Evolutionary conservation across 2,329 filamentous ascomycete species (phyloP).

Genomic region (Chaetomiaceae sp.): DNA sequence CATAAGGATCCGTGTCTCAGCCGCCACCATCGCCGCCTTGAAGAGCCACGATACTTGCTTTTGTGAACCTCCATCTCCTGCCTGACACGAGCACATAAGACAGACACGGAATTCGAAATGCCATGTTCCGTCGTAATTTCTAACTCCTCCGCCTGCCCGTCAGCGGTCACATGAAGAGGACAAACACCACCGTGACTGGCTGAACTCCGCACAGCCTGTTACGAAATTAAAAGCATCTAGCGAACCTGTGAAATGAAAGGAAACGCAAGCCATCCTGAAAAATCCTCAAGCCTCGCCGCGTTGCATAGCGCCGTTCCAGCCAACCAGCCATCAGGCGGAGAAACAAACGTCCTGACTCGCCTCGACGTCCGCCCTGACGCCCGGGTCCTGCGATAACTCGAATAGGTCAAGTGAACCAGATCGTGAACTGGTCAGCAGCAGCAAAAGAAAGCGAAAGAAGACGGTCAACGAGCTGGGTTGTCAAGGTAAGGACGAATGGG

Average conservation of each 20-base stretch:
- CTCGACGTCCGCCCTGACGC: neutral
- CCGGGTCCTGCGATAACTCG: neutral
- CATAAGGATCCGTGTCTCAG: too few relatives aligned
- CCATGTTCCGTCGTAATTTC: neutral
- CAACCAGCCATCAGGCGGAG: too few relatives aligned
- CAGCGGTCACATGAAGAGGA: neutral
- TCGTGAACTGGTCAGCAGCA: neutral
- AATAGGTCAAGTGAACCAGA: neutral
- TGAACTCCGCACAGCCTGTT: neutral
- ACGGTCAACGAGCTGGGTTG: neutral
- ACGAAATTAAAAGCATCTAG: constrained; percentile 15
- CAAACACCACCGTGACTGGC: neutral
- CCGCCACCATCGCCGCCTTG: too few relatives aligned
- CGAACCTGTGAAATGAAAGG: neutral
- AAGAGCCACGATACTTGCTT: too few relatives aligned
- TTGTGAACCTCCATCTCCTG: too few relatives aligned
- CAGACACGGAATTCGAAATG: too few relatives aligned
- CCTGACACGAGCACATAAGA: too few relatives aligned
- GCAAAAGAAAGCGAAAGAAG: neutral
- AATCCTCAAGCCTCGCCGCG: too few relatives aligned
- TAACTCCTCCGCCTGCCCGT: neutral
- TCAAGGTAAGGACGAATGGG: neutral
- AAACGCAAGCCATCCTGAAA: neutral
- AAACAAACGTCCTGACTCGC: too few relatives aligned
- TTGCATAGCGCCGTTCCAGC: too few relatives aligned